Evolutionary conservation across 1,139 yeast genomes (phyloP), one percentile per base, ranked within the genome.

Genomic region (Suhomyces bokatorum): DNA sequence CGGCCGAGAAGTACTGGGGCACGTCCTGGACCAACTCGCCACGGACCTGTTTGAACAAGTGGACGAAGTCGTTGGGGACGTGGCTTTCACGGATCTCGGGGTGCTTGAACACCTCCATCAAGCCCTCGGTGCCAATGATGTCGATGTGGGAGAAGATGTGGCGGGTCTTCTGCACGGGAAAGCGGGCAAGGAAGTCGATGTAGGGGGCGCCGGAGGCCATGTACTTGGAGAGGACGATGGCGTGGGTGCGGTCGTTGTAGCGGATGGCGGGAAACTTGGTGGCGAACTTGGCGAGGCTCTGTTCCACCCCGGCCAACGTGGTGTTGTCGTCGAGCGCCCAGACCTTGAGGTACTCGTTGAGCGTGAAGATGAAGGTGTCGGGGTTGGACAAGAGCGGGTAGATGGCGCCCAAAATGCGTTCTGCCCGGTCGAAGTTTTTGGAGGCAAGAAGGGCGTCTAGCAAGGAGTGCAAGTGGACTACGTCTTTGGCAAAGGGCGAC

Each of bases 401-500:
- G 40, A 80, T 70, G 2, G 88, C 83, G 35, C 70, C 66, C 37
- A 90, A 66, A 22, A 89, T 82, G 28, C 82, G 70, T 53, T 80
- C 82, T 0, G 97, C 96, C 54, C 97, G 73, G 29, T 76, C 78
- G 54, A 78, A 80, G 58, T 87, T 87, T 43, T 77, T 78, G 29
- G 87, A 77, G 37, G 81, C 78, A 32, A 91, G 62, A 53, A 95
- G 85, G 0, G 96, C 96, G 57, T 89, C 96, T 33, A 89, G 70
- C 30, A 90, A 66, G 1, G 93, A 79, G 80, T 89, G 88, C 14
- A 87, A 69, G 57, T 86, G 88, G 42, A 77, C 70, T 29, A 81
- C 78, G 48, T 83, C 86, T 55, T 77, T 77, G 3, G 82, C 77
- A 54, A 73, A 75, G 0, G 78, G 75, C 32, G 77, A 69, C 35